A percentile compares a stretch with the other conserved stretches of the same genome.
Conservation (phyloP, 352 stramenopile genomes). For the Phytophthora pisi region DNA sequence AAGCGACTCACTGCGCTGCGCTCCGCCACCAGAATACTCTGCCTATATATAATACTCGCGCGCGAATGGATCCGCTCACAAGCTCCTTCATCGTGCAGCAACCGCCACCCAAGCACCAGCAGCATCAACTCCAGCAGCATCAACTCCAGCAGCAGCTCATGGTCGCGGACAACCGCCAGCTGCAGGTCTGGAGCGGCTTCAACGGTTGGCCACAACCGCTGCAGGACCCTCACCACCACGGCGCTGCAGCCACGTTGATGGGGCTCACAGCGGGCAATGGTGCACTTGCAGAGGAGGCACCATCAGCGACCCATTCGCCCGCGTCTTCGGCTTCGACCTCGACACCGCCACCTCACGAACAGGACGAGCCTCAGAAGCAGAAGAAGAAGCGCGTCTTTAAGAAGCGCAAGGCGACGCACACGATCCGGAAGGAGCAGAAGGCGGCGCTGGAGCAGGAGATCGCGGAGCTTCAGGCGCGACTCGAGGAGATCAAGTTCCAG, state of each 20-base stretch:
- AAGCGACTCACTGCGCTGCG: neutral
- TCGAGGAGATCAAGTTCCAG: slow-evolving; percentile 46
- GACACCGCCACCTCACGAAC: neutral
- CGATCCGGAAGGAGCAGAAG: slow-evolving; percentile 51
- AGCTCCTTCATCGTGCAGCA: neutral
- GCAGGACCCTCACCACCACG: slow-evolving; percentile 6
- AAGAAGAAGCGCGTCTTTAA: slow-evolving; percentile 40
- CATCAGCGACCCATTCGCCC: slow-evolving; percentile 9
- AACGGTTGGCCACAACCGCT: slow-evolving; percentile 12
- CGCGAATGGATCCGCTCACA: slow-evolving; percentile 22
- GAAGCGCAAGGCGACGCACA: slow-evolving; percentile 48
- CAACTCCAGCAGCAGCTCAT: slow-evolving; percentile 5
- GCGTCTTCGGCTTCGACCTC: slow-evolving; percentile 18
- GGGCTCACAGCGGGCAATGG: slow-evolving; percentile 1
- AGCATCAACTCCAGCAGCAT: no score
- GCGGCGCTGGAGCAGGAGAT: slow-evolving; percentile 38
- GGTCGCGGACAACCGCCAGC: slow-evolving; percentile 28
- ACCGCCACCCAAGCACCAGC: slow-evolving; percentile 8
- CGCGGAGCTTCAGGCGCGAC: slow-evolving; percentile 29
- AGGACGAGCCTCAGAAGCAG: neutral
- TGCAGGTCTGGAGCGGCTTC: slow-evolving; percentile 23
- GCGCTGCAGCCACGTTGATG: slow-evolving; percentile 18
- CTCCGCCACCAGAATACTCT: neutral
- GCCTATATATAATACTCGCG: neutral
- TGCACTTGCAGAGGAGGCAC: slow-evolving; percentile 1